These are phyloP conservation scores for Amorphotheca resinae DNA, from an alignment of 495 filamentous ascomycete species.

Conservation along the genomic window DNA sequence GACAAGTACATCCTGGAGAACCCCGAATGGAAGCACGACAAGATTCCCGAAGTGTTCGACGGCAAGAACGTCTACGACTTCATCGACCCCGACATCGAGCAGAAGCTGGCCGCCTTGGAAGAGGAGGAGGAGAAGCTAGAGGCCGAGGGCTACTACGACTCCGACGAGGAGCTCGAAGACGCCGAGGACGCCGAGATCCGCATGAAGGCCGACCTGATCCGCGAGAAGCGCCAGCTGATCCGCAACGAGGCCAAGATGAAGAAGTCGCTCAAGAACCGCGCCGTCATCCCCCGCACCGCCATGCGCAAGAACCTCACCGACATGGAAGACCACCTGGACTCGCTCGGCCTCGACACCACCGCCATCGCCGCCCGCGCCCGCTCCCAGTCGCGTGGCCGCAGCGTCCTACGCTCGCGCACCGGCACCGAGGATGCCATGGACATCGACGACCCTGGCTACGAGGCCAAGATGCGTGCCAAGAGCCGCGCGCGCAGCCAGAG, in stretches of 20 bases:
- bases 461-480: constrained; percentile 57
- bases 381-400: constrained; percentile 54
- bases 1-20: constrained; percentile 75
- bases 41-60: constrained; percentile 82
- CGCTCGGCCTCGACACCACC: constrained; percentile 71
- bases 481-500: constrained; percentile 70
- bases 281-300: constrained; percentile 70
- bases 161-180: constrained; percentile 53
- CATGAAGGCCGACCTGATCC: constrained; percentile 87
- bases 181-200: constrained; percentile 75
- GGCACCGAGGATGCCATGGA: constrained; percentile 66
- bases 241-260: constrained; percentile 84
- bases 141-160: constrained; percentile 54
- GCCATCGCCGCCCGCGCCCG: constrained; percentile 61
- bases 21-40: constrained; percentile 89
- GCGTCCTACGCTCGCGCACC: constrained; percentile 31
- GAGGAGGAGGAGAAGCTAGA: constrained; percentile 88
- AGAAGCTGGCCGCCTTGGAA: constrained; percentile 78
- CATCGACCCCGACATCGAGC: constrained; percentile 91
- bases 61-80: constrained; percentile 96
- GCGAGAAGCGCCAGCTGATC: constrained; percentile 79
- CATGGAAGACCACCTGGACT: constrained; percentile 73
- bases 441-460: constrained; percentile 51
- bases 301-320: constrained; percentile 65
- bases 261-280: constrained; percentile 92